These are phyloP conservation scores for Houttuynia cordata DNA, from an alignment of 164 flowering plant genomes.

Conservation along the genomic window DNA sequence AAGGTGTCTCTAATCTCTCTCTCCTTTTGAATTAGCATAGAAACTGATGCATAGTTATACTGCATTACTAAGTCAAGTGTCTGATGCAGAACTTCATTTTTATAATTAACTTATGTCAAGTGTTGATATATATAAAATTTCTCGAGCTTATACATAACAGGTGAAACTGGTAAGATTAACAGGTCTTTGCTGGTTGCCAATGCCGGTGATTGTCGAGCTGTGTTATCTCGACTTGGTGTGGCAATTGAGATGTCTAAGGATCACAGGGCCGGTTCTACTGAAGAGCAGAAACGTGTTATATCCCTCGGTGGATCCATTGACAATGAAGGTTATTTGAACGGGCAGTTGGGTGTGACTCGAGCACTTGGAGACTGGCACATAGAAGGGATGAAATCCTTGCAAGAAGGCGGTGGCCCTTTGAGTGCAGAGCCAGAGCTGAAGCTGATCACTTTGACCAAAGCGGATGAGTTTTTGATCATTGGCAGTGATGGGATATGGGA, in stretches of 20 bases:
- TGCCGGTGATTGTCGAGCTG: slow-evolving; percentile 96
- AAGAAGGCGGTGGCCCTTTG: slow-evolving; percentile 48
- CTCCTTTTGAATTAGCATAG: too few species aligned
- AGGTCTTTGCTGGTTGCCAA: slow-evolving; percentile 95
- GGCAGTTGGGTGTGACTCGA: slow-evolving; percentile 68
- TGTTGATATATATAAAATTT: background rate
- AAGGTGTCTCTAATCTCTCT: slow-evolving; percentile 28
- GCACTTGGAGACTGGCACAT: slow-evolving; percentile 96
- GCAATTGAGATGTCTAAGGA: slow-evolving; percentile 85
- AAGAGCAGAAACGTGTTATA: slow-evolving; percentile 57
- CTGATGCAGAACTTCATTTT: background rate
- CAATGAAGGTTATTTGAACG: slow-evolving; percentile 75
- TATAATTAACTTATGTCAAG: background rate
- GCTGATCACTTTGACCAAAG: slow-evolving; percentile 47
- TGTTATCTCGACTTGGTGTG: slow-evolving; percentile 56
- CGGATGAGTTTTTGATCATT: slow-evolving; percentile 80
- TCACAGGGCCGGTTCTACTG: slow-evolving; percentile 60
- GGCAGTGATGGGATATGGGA: slow-evolving; percentile 97
- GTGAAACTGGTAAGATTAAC: slow-evolving; percentile 4
- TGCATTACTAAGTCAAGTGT: too few species aligned
- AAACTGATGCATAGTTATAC: background rate
- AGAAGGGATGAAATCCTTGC: slow-evolving; percentile 50
- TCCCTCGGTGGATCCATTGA: slow-evolving; percentile 73
- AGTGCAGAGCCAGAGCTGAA: slow-evolving; percentile 90
- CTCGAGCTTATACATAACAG: background rate